These are phyloP conservation scores for Pichia membranifaciens DNA, from an alignment of 805 yeast species.

Conservation along the genomic window DNA sequence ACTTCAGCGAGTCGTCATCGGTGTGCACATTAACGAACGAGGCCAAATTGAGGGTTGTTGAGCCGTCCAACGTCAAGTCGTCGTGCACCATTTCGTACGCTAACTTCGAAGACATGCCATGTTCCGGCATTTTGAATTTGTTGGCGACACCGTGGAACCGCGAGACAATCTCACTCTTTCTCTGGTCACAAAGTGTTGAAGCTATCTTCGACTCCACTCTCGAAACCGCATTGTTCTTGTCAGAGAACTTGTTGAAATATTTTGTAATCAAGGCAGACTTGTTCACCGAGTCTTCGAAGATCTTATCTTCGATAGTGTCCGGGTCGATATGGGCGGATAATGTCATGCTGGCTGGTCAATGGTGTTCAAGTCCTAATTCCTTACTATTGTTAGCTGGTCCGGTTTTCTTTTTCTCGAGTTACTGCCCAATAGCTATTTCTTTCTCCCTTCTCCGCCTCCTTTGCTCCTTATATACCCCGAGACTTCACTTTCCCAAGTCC, in stretches of 20 bases:
- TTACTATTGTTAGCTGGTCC: no score
- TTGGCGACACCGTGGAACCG: slow-evolving; percentile 35
- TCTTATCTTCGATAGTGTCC: slow-evolving; percentile 34
- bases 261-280: slow-evolving; percentile 14
- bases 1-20: slow-evolving; percentile 45
- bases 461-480: no score
- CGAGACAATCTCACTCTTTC: slow-evolving; percentile 16
- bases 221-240: slow-evolving; percentile 7
- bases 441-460: no score
- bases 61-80: slow-evolving; percentile 78
- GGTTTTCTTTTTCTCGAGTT: no score
- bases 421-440: no score
- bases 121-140: slow-evolving; percentile 55
- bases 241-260: slow-evolving; percentile 18
- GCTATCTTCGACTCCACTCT: neutral
- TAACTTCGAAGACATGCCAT: slow-evolving; percentile 45
- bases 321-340: slow-evolving; percentile 41
- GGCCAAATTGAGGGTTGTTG: slow-evolving; percentile 78
- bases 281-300: slow-evolving; percentile 22
- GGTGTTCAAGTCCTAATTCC: no score
- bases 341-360: slow-evolving; percentile 30
- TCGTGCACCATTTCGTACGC: slow-evolving; percentile 64
- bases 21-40: slow-evolving; percentile 79
- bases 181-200: neutral
- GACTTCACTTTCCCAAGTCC: no score